Conservation (phyloP, 352 stramenopile species). For the Pythium coloratum region DNA sequence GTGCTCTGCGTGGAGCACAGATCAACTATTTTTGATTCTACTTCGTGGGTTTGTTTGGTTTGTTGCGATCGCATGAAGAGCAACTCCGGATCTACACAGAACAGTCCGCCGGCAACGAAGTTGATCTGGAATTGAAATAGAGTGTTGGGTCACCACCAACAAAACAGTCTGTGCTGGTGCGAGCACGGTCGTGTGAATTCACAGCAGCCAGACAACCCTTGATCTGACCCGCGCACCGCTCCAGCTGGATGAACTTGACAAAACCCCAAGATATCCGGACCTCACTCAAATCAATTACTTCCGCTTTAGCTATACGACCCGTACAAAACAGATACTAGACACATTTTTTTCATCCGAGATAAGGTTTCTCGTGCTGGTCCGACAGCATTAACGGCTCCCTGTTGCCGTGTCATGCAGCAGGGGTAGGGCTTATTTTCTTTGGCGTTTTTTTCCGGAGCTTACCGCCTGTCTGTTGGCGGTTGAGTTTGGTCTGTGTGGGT, state of each 20-base stretch:
- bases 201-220: too few relatives aligned
- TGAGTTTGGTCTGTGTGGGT: constrained; percentile 4
- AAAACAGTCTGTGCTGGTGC: not conserved
- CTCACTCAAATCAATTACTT: constrained; percentile 19
- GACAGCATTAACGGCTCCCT: constrained; percentile 21
- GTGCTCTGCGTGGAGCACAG: not conserved
- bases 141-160: not conserved
- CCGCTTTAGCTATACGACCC: constrained; percentile 11
- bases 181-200: not conserved
- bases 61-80: not conserved
- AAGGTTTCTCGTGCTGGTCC: constrained; percentile 9
- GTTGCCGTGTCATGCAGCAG: constrained; percentile 1
- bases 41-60: not conserved
- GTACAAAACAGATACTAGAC: not conserved
- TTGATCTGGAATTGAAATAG: not conserved
- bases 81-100: not conserved
- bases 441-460: constrained; percentile 24
- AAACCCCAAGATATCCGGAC: constrained; percentile 16
- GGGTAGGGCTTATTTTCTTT: constrained; percentile 11
- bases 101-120: not conserved
- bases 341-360: not conserved
- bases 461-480: not conserved
- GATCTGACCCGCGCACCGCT: not conserved
- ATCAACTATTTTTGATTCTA: constrained; percentile 1
- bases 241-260: not conserved